Percentiles rank a stretch among this genome's conserved stretches.
Conservation (phyloP, 1,284 basidiomycete species). For the Irpex sp. region DNA sequence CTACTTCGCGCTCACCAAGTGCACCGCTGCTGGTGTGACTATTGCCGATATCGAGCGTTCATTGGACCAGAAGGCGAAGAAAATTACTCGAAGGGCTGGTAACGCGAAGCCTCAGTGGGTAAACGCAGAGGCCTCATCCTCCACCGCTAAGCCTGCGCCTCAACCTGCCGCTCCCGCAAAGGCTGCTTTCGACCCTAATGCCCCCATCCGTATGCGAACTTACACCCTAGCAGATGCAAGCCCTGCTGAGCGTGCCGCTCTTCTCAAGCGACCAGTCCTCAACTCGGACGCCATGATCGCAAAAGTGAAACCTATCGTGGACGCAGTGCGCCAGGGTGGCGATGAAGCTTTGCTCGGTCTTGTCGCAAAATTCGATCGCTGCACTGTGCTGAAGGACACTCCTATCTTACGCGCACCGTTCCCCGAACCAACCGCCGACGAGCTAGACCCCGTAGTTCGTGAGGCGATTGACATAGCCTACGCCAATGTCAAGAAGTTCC, state of each 20-base stretch:
- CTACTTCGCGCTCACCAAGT: slow-evolving; percentile 92
- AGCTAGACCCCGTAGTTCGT: slow-evolving; percentile 62
- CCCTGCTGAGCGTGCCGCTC: slow-evolving; percentile 54
- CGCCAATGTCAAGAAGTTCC: slow-evolving; percentile 89
- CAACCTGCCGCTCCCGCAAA: slow-evolving; percentile 22
- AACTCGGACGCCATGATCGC: slow-evolving; percentile 93
- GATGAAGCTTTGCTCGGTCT: slow-evolving; percentile 87
- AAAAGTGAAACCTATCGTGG: slow-evolving; percentile 94
- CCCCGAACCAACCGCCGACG: slow-evolving; percentile 45
- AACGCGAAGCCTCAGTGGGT: slow-evolving; percentile 91
- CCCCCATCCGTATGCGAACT: slow-evolving; percentile 74
- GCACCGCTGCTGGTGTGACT: slow-evolving; percentile 81
- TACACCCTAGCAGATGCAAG: slow-evolving; percentile 57
- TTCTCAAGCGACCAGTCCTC: slow-evolving; percentile 90
- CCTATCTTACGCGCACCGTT: slow-evolving; percentile 68
- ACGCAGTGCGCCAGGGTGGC: slow-evolving; percentile 80
- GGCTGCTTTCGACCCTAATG: slow-evolving; percentile 30
- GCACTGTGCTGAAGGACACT: slow-evolving; percentile 56
- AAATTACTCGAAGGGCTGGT: slow-evolving; percentile 86
- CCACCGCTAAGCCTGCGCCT: slow-evolving; percentile 24
- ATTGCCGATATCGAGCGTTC: slow-evolving; percentile 85
- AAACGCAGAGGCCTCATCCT: slow-evolving; percentile 29
- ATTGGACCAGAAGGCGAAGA: slow-evolving; percentile 84
- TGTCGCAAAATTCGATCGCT: slow-evolving; percentile 91
- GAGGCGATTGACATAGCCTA: slow-evolving; percentile 92